Percentiles rank a stretch among this genome's conserved stretches.
phyloP scores from a whole-genome alignment of 2,329 filamentous ascomycete species.

The Trichoderma hamatum region DNA sequence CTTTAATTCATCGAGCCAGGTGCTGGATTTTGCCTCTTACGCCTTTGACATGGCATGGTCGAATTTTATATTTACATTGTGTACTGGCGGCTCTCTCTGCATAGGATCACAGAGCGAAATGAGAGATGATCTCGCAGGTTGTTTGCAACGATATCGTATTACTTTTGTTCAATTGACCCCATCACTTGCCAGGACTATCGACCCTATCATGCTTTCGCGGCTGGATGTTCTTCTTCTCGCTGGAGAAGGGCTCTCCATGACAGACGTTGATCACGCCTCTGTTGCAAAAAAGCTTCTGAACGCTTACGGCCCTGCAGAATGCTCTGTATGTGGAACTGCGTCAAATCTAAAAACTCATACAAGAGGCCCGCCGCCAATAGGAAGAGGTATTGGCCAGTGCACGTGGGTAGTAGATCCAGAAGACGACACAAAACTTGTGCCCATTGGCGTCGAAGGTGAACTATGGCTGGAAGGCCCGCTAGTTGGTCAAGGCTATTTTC shows the following conservation, averaged over 20 bases:
- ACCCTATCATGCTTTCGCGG: neutral
- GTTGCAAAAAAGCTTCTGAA: neutral
- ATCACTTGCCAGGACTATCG: neutral
- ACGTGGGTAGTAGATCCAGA: constrained; percentile 17
- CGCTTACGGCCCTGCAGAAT: neutral
- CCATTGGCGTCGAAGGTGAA: constrained; percentile 26
- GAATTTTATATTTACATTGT: neutral
- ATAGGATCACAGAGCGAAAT: neutral
- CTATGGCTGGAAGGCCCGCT: constrained; percentile 20
- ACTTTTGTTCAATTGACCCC: neutral
- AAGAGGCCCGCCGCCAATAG: neutral
- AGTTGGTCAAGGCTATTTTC: constrained; percentile 17
- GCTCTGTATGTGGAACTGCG: neutral
- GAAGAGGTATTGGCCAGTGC: neutral
- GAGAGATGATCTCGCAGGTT: neutral
- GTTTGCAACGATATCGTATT: neutral
- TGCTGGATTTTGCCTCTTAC: neutral
- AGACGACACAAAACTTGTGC: constrained; percentile 9
- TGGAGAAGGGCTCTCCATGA: neutral
- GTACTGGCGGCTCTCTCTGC: neutral
- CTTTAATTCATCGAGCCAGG: neutral
- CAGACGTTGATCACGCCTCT: neutral
- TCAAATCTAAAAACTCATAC: neutral
- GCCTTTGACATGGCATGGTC: neutral
- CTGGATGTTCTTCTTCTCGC: neutral